Evolutionary conservation across 768 basidiomycete genomes (phyloP).

Genomic region (Boletus insuetus): DNA sequence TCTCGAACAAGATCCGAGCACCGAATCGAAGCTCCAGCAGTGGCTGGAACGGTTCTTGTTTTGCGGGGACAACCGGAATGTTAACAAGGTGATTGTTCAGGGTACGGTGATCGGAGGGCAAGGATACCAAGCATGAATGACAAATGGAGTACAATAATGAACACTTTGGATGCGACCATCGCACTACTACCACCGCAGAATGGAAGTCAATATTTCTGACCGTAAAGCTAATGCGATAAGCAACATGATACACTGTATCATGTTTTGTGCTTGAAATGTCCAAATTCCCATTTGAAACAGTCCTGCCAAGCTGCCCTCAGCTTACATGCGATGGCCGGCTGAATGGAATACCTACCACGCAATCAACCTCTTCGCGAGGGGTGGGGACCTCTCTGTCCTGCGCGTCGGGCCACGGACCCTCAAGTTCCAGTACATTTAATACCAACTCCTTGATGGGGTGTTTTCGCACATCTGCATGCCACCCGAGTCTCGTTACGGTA

Average conservation of each 20-base stretch:
- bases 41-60: conserved; percentile 84
- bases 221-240: conserved; percentile 1
- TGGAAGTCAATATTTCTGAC: background rate
- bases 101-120: conserved; percentile 76
- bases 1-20: conserved; percentile 35
- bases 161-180: background rate
- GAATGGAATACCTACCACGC: conserved; percentile 44
- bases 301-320: conserved; percentile 44
- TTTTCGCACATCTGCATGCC: conserved; percentile 55
- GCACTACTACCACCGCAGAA: conserved; percentile 3
- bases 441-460: conserved; percentile 58
- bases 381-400: conserved; percentile 49
- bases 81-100: conserved; percentile 79
- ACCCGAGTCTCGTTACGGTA: conserved; percentile 59
- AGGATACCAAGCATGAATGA: conserved; percentile 26
- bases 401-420: conserved; percentile 39
- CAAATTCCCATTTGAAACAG: conserved; percentile 77
- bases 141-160: conserved; percentile 1
- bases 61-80: conserved; percentile 84
- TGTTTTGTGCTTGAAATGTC: conserved; percentile 36
- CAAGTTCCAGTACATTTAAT: conserved; percentile 49
- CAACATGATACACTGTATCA: background rate
- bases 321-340: background rate
- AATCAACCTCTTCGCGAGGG: conserved; percentile 61
- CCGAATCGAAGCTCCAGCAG: conserved; percentile 42